Base-by-base conservation (phyloP, 768 basidiomycete genomes). In the Pulveroboletus ravenelii region DNA sequence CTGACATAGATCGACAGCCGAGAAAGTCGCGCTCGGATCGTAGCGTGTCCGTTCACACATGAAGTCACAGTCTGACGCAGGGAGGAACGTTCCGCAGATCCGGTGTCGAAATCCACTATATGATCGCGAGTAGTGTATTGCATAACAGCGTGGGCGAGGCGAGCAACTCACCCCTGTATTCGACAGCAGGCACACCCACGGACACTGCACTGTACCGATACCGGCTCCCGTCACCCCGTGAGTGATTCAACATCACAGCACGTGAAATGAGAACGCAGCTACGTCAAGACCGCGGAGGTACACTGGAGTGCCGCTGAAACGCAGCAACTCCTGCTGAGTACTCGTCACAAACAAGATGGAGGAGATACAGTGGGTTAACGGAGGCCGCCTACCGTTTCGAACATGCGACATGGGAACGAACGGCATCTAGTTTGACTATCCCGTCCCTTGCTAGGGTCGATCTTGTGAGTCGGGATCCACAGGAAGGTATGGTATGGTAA, bases 31-130 rank as follows among this genome's bases (percentile, higher is more conserved):
- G 4, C 20, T 23, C 20, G 76, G 62, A 45, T 70, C 55, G 55
- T 76, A 77, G 38, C 54, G 55, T 25, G 54, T 62, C 54, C 76
- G 73, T 6, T 51, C 45, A 53, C 74, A 76, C 17, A 57, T 53
- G 27, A 59, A 60, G 18, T 27, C 50, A 55, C 70, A 71, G 12
- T 47, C 36, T 6, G 54, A 39, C 4, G 51, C 20, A 41, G 70
- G 70, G n/a, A 72, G 51, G 48, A 72, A 64, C 14, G 68, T 41
- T 71, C 70, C 10, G 66, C 55, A 13, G 67, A 68, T 12, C 70
- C 71, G 8, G 70, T 72, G 45, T 72, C 71, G 29, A 71, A 70
- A 27, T 65, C 62, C 47, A 67, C 62, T 65, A 29, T 2, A 34
- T 9, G 18, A 43, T 3, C 17, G 25, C 30, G 18, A 43, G 41